Conservation (phyloP, 2,329 filamentous ascomycete genomes). For the Orbilia brochopaga region DNA sequence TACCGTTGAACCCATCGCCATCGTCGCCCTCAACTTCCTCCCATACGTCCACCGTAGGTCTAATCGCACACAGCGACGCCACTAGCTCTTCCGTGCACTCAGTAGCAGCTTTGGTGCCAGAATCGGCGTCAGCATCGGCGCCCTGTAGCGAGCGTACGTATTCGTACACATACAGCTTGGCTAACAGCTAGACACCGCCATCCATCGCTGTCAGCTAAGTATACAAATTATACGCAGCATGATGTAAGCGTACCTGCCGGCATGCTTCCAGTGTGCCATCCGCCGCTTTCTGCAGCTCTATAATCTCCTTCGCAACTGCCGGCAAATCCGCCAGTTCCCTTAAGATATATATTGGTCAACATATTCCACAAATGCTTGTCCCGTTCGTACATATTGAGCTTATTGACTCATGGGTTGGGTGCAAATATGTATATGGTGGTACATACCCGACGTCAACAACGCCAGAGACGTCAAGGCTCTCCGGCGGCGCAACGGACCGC, state of each 20-base stretch:
- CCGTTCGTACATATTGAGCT: no score
- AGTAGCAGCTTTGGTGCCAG: neutral
- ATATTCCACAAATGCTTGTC: no score
- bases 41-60: constrained; percentile 17
- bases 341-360: no score
- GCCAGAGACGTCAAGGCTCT: no score
- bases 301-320: neutral
- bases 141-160: constrained; percentile 14
- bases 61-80: constrained; percentile 17
- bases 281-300: constrained; percentile 23
- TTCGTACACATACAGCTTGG: constrained; percentile 37
- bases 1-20: constrained; percentile 26
- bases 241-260: constrained; percentile 9
- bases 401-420: no score
- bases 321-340: no score
- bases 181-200: constrained; percentile 11
- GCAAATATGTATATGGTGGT: no score
- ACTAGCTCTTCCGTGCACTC: constrained; percentile 10
- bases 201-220: neutral
- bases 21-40: constrained; percentile 28
- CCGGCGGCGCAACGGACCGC: no score
- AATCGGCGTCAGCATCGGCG: constrained; percentile 5
- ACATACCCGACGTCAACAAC: no score
- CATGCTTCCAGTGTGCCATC: constrained; percentile 36
- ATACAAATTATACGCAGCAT: neutral